phyloP scores from a whole-genome alignment of 1,139 yeast genomes.

The Eremothecium cymbalariae region DNA sequence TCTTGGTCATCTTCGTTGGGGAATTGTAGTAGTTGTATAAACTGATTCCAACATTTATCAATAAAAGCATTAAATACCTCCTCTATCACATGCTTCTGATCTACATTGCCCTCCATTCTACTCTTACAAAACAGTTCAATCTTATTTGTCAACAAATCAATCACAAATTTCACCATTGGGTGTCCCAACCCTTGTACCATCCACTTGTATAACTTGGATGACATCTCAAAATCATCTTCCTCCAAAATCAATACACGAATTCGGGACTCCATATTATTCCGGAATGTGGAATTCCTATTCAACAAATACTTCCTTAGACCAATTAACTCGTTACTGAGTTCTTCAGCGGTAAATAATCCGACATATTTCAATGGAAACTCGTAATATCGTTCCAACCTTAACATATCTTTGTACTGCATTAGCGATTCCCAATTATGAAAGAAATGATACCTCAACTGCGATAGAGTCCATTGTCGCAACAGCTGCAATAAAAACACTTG shows the following conservation, averaged over 20 bases:
- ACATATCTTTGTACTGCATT: conserved; percentile 18
- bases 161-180: conserved; percentile 12
- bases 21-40: conserved; percentile 18
- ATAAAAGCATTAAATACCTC: conserved; percentile 25
- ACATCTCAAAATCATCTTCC: conserved; percentile 26
- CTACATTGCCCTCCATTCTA: conserved; percentile 38
- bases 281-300: conserved; percentile 17
- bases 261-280: conserved; percentile 11
- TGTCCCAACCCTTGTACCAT: conserved; percentile 16
- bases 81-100: conserved; percentile 34
- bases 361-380: conserved; percentile 23
- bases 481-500: conserved; percentile 10
- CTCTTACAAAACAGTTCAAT: conserved; percentile 36
- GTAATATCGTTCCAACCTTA: conserved; percentile 20
- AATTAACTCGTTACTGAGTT: conserved; percentile 18
- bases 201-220: conserved; percentile 22
- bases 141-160: conserved; percentile 34
- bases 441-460: conserved; percentile 20
- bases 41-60: conserved; percentile 21
- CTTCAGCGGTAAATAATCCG: conserved; percentile 12
- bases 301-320: conserved; percentile 24
- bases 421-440: conserved; percentile 14
- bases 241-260: conserved; percentile 15
- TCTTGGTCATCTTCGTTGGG: conserved; percentile 25
- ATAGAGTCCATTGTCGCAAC: conserved; percentile 17